phyloP scores from a whole-genome alignment of 352 stramenopile species.

The Pythium folliculosum region DNA sequence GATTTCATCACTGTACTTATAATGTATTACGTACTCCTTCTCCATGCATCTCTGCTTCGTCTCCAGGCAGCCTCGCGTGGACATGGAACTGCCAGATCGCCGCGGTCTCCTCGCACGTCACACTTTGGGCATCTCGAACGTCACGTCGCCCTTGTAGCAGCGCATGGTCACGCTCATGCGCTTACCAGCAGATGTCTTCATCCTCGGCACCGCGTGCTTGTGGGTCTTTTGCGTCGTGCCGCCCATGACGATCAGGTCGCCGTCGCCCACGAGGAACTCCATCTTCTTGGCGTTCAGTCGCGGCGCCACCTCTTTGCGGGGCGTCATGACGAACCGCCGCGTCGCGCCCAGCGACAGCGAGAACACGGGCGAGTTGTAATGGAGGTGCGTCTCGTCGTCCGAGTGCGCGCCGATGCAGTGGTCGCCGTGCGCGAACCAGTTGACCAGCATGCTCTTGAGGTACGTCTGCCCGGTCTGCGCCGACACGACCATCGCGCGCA shows the following conservation, averaged over 20 bases:
- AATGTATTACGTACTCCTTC: not conserved
- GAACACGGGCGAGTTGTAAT: constrained; percentile 58
- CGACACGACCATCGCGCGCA: constrained; percentile 48
- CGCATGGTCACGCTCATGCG: constrained; percentile 64
- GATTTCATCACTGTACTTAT: not conserved
- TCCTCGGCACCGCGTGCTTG: constrained; percentile 82
- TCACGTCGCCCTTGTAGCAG: constrained; percentile 39
- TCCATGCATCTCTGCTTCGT: no score
- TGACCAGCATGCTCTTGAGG: constrained; percentile 47
- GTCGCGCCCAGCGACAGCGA: constrained; percentile 68
- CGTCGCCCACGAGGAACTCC: constrained; percentile 68
- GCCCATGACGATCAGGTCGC: constrained; percentile 83
- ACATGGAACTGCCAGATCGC: no score
- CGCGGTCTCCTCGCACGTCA: not conserved
- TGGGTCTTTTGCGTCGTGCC: constrained; percentile 75
- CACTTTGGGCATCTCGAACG: constrained; percentile 7
- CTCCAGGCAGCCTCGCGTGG: no score
- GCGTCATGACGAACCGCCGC: constrained; percentile 71
- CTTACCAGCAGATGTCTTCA: constrained; percentile 40
- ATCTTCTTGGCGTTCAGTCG: constrained; percentile 23
- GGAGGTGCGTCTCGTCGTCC: constrained; percentile 70
- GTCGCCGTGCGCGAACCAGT: constrained; percentile 83
- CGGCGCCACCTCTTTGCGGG: constrained; percentile 27
- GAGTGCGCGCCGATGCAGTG: constrained; percentile 82
- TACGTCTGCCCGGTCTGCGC: constrained; percentile 20